Evolutionary conservation across 2,329 filamentous ascomycete genomes (phyloP).

Genomic region (Cercospora janseana): DNA sequence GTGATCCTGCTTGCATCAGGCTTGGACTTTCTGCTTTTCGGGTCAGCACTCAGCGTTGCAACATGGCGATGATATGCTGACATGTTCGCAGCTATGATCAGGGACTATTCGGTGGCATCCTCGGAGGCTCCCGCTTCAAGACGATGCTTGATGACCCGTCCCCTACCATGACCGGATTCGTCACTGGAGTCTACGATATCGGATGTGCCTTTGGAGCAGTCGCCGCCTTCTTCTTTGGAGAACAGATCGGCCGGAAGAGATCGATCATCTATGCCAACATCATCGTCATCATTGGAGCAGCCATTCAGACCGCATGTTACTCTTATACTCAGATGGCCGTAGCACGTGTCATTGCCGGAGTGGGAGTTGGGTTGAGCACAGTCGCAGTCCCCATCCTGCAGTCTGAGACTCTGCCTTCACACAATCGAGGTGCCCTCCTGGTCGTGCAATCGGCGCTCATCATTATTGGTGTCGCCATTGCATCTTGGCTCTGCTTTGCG

Average conservation of each 20-base stretch:
- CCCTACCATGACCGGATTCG: slow-evolving; percentile 31
- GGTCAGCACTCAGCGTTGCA: slow-evolving; percentile 12
- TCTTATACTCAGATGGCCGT: slow-evolving; percentile 31
- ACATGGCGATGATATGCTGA: neutral
- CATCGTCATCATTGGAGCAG: slow-evolving; percentile 31
- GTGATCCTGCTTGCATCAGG: slow-evolving; percentile 33
- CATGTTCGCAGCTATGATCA: slow-evolving; percentile 25
- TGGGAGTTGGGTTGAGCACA: slow-evolving; percentile 33
- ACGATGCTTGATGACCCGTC: slow-evolving; percentile 31
- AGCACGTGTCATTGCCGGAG: slow-evolving; percentile 29
- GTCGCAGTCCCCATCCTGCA: slow-evolving; percentile 35
- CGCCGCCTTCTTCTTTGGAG: slow-evolving; percentile 31
- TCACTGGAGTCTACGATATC: slow-evolving; percentile 33
- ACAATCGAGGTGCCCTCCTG: slow-evolving; percentile 33
- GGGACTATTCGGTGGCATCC: slow-evolving; percentile 34
- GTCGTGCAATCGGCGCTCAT: slow-evolving; percentile 34
- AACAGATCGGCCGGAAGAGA: slow-evolving; percentile 29
- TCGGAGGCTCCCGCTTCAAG: slow-evolving; percentile 33
- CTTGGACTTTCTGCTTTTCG: slow-evolving; percentile 33
- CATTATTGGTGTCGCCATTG: slow-evolving; percentile 34
- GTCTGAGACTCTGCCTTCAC: slow-evolving; percentile 34
- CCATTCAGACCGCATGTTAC: slow-evolving; percentile 30
- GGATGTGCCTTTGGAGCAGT: slow-evolving; percentile 33
- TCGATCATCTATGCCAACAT: slow-evolving; percentile 32
- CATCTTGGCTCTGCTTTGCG: slow-evolving; percentile 34